phyloP scores from a whole-genome alignment of 768 basidiomycete genomes.

The Trametes gibbosa region DNA sequence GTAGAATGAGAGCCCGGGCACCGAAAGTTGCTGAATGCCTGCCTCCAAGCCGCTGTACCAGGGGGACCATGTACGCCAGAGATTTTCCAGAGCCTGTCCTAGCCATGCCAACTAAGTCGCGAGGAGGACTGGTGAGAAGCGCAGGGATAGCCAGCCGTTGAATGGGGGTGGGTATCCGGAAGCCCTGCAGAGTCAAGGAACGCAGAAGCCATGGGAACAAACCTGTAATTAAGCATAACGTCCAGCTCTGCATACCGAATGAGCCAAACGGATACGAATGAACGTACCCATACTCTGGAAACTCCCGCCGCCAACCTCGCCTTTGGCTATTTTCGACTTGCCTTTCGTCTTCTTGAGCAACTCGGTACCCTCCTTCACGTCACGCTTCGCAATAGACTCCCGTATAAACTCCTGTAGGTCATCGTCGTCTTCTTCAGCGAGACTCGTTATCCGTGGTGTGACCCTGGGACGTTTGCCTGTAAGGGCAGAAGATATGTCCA shows the following conservation, averaged over 20 bases:
- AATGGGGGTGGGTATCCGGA: constrained; percentile 93
- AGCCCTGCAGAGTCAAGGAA: constrained; percentile 87
- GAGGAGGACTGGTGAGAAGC: constrained; percentile 77
- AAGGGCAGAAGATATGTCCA: constrained; percentile 66
- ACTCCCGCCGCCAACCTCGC: constrained; percentile 87
- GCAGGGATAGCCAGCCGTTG: constrained; percentile 88
- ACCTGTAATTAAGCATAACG: constrained; percentile 42
- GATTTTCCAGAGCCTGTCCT: constrained; percentile 98
- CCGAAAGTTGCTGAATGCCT: constrained; percentile 79
- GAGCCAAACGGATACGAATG: not conserved
- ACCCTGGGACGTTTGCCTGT: constrained; percentile 33
- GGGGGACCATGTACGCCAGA: constrained; percentile 91
- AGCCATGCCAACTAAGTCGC: constrained; percentile 97
- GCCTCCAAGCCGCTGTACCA: constrained; percentile 83
- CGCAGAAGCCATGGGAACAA: constrained; percentile 81
- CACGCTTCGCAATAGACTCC: constrained; percentile 65
- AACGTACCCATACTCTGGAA: constrained; percentile 92
- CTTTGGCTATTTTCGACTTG: constrained; percentile 65
- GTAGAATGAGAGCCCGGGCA: constrained; percentile 81
- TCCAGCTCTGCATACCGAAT: not conserved
- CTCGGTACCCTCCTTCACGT: constrained; percentile 73
- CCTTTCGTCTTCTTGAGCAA: constrained; percentile 76
- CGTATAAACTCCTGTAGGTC: constrained; percentile 65
- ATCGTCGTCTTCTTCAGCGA: constrained; percentile 33
- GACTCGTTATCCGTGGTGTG: not conserved